These are phyloP conservation scores for Pichia sp. DNA, from an alignment of 1,139 yeast species.

Conservation along the genomic window DNA sequence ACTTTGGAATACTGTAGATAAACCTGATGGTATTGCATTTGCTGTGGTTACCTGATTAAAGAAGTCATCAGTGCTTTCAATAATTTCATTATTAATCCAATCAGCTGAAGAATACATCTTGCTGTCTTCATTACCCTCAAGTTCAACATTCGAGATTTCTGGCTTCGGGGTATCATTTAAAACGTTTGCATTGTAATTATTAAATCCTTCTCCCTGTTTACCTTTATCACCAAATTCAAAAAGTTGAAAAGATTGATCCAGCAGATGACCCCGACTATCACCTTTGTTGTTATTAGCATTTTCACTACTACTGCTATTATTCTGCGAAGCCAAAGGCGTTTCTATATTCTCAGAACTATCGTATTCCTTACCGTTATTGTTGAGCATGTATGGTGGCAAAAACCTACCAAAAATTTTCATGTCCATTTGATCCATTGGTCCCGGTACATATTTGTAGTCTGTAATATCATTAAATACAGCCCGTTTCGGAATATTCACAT, in stretches of 20 bases:
- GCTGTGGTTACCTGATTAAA: constrained; percentile 13
- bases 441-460: constrained; percentile 50
- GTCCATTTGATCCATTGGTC: constrained; percentile 77
- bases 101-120: neutral
- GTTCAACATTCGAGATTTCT: neutral
- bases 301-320: neutral
- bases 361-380: constrained; percentile 5
- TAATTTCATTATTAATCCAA: neutral
- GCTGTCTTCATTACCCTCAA: neutral
- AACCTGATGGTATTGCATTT: constrained; percentile 23
- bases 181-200: neutral
- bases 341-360: neutral
- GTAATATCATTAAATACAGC: constrained; percentile 7
- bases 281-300: neutral
- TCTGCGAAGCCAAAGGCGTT: neutral
- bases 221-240: neutral
- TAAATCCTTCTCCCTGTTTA: no score
- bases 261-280: neutral
- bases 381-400: constrained; percentile 74
- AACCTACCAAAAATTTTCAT: constrained; percentile 77
- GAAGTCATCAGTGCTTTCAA: constrained; percentile 9
- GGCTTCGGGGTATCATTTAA: neutral
- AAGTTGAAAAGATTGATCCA: neutral
- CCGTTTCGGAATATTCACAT: neutral
- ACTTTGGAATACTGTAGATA: constrained; percentile 23